Percentiles rank a stretch among this genome's conserved stretches.
Evolutionary conservation across 192 early-diverging fungal genomes (phyloP).

Genomic region (Gamsiella multidivaricata): DNA sequence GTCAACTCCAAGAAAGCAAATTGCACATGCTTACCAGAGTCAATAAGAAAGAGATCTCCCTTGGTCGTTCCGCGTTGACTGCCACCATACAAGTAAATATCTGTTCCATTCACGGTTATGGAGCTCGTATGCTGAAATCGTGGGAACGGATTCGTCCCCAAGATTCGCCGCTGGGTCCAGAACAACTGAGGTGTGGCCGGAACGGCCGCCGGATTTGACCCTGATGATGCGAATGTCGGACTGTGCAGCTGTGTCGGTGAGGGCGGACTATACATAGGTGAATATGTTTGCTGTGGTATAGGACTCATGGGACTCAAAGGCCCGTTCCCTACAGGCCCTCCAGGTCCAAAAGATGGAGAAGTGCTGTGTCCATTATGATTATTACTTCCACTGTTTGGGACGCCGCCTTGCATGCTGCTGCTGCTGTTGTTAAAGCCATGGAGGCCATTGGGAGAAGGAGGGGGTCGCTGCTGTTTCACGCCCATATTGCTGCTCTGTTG

Average conservation of each 20-base stretch:
- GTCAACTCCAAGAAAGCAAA: neutral
- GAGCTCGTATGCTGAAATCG: constrained; percentile 43
- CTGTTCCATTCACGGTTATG: constrained; percentile 33
- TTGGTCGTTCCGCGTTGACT: constrained; percentile 42
- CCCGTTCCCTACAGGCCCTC: neutral
- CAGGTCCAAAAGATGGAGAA: neutral
- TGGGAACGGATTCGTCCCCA: constrained; percentile 50
- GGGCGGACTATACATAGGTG: constrained; percentile 4
- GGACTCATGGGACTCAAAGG: constrained; percentile 40
- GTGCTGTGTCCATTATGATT: constrained; percentile 6
- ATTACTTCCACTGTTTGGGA: neutral
- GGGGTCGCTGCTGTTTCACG: constrained; percentile 32
- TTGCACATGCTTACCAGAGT: constrained; percentile 37
- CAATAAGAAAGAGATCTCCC: constrained; percentile 45
- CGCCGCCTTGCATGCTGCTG: constrained; percentile 12
- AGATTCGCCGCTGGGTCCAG: constrained; percentile 48
- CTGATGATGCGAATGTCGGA: neutral
- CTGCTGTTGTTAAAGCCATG: constrained; percentile 13
- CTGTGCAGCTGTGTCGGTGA: constrained; percentile 15
- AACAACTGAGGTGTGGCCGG: constrained; percentile 36
- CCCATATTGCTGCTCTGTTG: neutral
- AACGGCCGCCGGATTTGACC: neutral
- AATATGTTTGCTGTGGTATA: neutral
- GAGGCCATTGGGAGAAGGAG: constrained; percentile 44
- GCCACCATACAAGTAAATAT: constrained; percentile 48